Conservation (phyloP, 1,284 basidiomycete species). For the Cryptococcus sp. region DNA sequence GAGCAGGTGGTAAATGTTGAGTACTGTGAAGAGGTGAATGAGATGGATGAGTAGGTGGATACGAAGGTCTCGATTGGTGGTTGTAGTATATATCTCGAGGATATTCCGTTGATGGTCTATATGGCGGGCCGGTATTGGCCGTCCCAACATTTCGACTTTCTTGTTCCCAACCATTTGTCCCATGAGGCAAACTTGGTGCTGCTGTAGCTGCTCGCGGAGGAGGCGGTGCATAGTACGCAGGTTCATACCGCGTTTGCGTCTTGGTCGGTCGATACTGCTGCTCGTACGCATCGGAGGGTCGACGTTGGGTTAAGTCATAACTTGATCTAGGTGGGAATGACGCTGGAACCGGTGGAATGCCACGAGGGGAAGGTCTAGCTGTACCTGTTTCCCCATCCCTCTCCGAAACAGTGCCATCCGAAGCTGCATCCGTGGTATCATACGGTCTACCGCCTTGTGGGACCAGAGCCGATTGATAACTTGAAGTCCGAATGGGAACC, state of each 20-base stretch:
- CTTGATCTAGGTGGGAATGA: neutral
- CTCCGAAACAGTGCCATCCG: conserved; percentile 41
- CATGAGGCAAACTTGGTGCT: neutral
- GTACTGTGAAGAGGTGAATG: too few species aligned
- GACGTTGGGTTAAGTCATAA: neutral
- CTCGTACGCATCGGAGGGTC: neutral
- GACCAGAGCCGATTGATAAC: neutral
- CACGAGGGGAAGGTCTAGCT: conserved; percentile 11
- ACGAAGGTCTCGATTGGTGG: too few species aligned
- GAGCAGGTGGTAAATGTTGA: too few species aligned
- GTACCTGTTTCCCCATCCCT: conserved; percentile 22
- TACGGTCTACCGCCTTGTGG: neutral
- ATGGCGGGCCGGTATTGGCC: too few species aligned
- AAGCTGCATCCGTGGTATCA: conserved; percentile 24
- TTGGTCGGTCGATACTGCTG: neutral
- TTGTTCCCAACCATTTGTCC: too few species aligned
- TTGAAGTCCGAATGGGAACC: too few species aligned
- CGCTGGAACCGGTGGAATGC: neutral
- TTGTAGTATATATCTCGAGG: too few species aligned
- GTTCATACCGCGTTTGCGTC: neutral
- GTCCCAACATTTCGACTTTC: too few species aligned
- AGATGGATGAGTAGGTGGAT: too few species aligned
- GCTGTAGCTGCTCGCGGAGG: neutral
- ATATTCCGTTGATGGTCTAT: too few species aligned
- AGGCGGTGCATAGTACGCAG: neutral